phyloP scores from a whole-genome alignment of 1,139 yeast species.

The Hanseniaspora gamundiae region DNA sequence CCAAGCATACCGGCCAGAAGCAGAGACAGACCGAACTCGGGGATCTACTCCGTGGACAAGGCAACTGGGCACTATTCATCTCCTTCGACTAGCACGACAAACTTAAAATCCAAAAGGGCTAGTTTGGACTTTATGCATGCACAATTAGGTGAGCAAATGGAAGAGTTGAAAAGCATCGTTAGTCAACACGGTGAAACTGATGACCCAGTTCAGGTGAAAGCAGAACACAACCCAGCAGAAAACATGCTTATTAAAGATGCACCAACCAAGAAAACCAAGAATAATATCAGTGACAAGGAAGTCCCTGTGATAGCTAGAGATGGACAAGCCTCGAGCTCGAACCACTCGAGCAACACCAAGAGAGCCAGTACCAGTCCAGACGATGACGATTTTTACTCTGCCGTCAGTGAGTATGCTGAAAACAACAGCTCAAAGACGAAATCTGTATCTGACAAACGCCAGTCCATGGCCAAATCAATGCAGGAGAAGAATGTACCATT shows the following conservation, averaged over 20 bases:
- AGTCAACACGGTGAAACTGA: background rate
- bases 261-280: no score
- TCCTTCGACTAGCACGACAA: background rate
- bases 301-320: no score
- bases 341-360: background rate
- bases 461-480: background rate
- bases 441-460: background rate
- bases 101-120: background rate
- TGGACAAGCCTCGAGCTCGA: no score
- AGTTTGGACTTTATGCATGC: background rate
- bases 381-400: slow-evolving; percentile 1
- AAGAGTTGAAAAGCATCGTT: background rate
- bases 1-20: slow-evolving; percentile 24
- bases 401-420: background rate
- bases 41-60: slow-evolving; percentile 7
- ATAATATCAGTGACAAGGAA: no score
- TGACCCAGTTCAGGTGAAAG: no score
- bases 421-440: background rate
- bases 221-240: no score
- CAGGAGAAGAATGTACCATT: background rate
- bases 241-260: no score
- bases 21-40: slow-evolving; percentile 21
- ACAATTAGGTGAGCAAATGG: background rate
- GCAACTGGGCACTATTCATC: background rate
- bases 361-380: background rate